Conservation (phyloP, 1,139 yeast species). For the Debaryomyces nepalensis region DNA sequence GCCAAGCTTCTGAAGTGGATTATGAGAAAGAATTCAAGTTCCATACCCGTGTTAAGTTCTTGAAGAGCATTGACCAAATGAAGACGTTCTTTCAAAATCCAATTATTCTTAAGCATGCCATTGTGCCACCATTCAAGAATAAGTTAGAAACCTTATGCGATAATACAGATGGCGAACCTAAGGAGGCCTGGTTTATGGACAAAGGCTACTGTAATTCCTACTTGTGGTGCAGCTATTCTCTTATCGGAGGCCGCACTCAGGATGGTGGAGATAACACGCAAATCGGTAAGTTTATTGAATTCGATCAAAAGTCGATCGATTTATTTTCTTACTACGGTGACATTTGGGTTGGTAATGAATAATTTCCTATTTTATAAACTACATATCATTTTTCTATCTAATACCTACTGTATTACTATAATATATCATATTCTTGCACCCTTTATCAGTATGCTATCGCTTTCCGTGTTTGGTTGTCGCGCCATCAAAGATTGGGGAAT, state of each 20-base stretch:
- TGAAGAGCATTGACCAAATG: constrained; percentile 25
- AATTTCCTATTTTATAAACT: constrained; percentile 8
- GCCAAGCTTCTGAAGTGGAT: constrained; percentile 29
- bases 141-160: constrained; percentile 29
- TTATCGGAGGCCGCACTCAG: constrained; percentile 39
- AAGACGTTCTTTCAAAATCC: constrained; percentile 30
- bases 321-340: constrained; percentile 37
- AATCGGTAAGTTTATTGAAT: constrained; percentile 30
- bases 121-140: constrained; percentile 36
- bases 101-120: constrained; percentile 29
- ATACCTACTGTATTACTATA: not conserved
- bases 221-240: constrained; percentile 51
- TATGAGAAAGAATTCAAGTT: constrained; percentile 30
- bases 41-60: constrained; percentile 24
- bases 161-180: constrained; percentile 34
- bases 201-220: constrained; percentile 43
- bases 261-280: constrained; percentile 31
- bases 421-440: constrained; percentile 5
- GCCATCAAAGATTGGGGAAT: constrained; percentile 1
- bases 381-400: not conserved
- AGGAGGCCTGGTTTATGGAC: constrained; percentile 37
- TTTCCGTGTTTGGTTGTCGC: not conserved
- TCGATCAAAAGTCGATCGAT: constrained; percentile 25
- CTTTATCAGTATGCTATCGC: not conserved
- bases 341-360: constrained; percentile 40